Percentiles rank a stretch among this genome's conserved stretches.
Evolutionary conservation across 371 early-diverging fungal genomes (phyloP).

Genomic region (Mucor plumbeus): DNA sequence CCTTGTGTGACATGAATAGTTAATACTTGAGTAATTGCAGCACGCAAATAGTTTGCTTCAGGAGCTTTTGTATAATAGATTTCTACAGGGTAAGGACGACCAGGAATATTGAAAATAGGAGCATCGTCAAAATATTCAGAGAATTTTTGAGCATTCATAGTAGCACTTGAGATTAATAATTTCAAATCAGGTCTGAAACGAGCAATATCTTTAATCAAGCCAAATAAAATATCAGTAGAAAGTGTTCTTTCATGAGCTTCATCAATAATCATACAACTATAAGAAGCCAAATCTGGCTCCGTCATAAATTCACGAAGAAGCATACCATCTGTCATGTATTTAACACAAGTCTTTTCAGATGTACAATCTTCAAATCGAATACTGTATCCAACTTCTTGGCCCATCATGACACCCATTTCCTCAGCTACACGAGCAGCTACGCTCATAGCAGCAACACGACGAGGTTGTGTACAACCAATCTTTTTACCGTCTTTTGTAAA

Average conservation of each 20-base stretch:
- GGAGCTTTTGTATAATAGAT: constrained; percentile 96
- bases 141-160: constrained; percentile 97
- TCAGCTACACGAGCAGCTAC: constrained; percentile 98
- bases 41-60: constrained; percentile 96
- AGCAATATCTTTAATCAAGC: constrained; percentile 96
- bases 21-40: constrained; percentile 94
- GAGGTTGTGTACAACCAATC: constrained; percentile 99
- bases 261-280: constrained; percentile 96
- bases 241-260: constrained; percentile 99
- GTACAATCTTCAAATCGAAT: constrained; percentile 99
- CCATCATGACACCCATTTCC: constrained; percentile 93
- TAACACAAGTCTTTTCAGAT: constrained; percentile 92
- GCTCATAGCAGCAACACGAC: constrained; percentile 99
- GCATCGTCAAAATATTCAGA: constrained; percentile 95
- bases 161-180: constrained; percentile 98
- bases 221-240: constrained; percentile 98
- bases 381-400: constrained; percentile 95
- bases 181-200: constrained; percentile 93
- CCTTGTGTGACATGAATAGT: constrained; percentile 94
- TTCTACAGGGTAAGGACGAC: constrained; percentile 92
- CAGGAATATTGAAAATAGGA: constrained; percentile 94
- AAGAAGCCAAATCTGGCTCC: constrained; percentile 92
- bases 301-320: constrained; percentile 98
- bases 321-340: constrained; percentile 99
- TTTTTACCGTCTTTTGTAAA: constrained; percentile 87